Conservation (phyloP, 371 early-diverging fungal genomes). For the Syncephalastrum monosporum region DNA sequence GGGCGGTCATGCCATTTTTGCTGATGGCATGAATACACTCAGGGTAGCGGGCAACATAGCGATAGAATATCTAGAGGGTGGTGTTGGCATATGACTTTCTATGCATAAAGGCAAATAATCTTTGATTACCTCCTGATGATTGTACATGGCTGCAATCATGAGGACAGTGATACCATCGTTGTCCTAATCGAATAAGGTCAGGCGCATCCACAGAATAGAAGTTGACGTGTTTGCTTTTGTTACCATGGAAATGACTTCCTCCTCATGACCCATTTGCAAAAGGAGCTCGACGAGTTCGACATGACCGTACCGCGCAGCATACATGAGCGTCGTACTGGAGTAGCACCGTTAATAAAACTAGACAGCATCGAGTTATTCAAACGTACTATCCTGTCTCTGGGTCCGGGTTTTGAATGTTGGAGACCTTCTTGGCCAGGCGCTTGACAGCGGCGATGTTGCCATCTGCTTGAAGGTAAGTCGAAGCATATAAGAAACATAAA, state of each 20-base stretch:
- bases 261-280: constrained; percentile 48
- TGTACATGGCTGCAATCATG: constrained; percentile 51
- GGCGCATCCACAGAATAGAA: background rate
- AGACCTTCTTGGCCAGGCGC: constrained; percentile 39
- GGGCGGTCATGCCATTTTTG: constrained; percentile 45
- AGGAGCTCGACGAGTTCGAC: constrained; percentile 42
- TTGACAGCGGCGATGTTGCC: constrained; percentile 52
- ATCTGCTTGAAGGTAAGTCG: constrained; percentile 18
- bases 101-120: too few species aligned
- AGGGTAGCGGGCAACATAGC: constrained; percentile 44
- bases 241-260: constrained; percentile 52
- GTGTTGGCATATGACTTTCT: too few species aligned
- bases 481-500: constrained; percentile 1
- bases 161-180: constrained; percentile 48
- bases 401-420: constrained; percentile 50
- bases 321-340: constrained; percentile 47
- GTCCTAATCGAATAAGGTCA: constrained; percentile 23
- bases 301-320: constrained; percentile 45
- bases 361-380: background rate
- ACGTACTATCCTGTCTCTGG: constrained; percentile 50
- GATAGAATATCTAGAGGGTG: constrained; percentile 37
- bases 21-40: constrained; percentile 53
- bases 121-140: constrained; percentile 41
- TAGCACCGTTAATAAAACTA: background rate
- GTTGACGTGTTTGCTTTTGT: background rate